Evolutionary conservation across 2,329 filamentous ascomycete species (phyloP).

Genomic region (Alternaria triticimaculans): DNA sequence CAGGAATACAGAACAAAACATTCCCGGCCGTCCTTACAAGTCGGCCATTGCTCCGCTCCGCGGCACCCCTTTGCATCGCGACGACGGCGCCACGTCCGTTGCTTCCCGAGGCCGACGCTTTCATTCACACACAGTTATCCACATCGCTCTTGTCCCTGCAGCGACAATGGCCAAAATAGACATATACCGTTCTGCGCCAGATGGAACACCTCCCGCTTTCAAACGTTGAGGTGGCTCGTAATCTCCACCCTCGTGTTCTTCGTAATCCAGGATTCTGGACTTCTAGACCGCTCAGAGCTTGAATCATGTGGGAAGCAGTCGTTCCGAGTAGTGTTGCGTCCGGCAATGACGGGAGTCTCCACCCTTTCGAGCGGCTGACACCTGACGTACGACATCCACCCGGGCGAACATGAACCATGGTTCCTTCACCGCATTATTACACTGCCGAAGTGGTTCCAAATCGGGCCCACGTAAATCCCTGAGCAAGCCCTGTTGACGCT

Average conservation of each 20-base stretch:
- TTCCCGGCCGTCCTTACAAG: background rate
- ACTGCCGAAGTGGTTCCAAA: slow-evolving; percentile 7
- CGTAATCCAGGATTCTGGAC: background rate
- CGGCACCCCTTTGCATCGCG: background rate
- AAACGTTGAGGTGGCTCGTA: background rate
- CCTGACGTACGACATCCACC: slow-evolving; percentile 6
- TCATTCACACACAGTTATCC: background rate
- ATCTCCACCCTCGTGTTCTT: background rate
- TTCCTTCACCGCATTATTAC: slow-evolving; percentile 16
- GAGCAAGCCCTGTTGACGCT: background rate
- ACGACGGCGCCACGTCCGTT: slow-evolving; percentile 3
- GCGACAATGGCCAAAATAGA: slow-evolving; percentile 6
- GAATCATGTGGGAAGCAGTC: background rate
- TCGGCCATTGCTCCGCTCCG: background rate
- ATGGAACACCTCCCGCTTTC: background rate
- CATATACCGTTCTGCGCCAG: background rate
- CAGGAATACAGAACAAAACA: background rate
- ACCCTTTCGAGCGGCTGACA: slow-evolving; percentile 3
- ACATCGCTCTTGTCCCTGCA: slow-evolving; percentile 11
- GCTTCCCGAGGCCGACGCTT: background rate
- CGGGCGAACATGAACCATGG: slow-evolving; percentile 6
- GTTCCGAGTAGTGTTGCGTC: background rate
- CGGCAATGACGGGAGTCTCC: slow-evolving; percentile 4
- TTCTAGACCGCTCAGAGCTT: slow-evolving; percentile 3
- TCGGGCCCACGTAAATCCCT: background rate